Base-by-base conservation (phyloP, 495 filamentous ascomycete species). In the Aspergillus kassunensis region DNA sequence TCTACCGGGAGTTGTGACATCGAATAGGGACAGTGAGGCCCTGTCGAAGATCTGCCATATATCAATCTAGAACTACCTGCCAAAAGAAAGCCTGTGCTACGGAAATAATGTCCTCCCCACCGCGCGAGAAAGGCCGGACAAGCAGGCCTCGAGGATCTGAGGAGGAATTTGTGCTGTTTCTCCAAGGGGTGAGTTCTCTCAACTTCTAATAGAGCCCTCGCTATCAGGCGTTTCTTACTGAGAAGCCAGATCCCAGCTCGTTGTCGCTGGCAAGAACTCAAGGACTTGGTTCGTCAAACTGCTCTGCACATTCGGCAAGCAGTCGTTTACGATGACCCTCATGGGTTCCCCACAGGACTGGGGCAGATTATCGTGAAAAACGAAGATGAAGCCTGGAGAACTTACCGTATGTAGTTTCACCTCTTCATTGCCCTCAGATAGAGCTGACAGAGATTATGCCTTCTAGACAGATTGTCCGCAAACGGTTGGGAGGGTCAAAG, bases 321-420 rank as follows among this genome's bases (percentile, higher is more conserved):
- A 5, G 71, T 76, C 2, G 73, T 76, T 27, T 76, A 76, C 39
- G 73, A 76, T 57, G 73, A 76, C 41, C 66, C 56, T 24, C 67
- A 76, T 51, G 73, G 73, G 3, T 70, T 71, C 42, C 71, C 73
- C 13, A 76, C 73, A 0, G 73, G 73, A 16, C 51, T 76, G 3
- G 73, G 73, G 1, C 73, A 76, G 49, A 76, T 76, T 39, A 76
- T 76, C 20, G 63, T 76, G 25, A 76, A 76, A 18, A 73, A 75
- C 35, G 73, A 76, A 45, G 73, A 75, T 21, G 73, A 76, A 47
- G 73, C 73, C 23, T 76, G 71, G 71, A 57, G 71, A 24, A 76
- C 73, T 16, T 76, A 74, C 51, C 69, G 73, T 76, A 47, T 10
- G 70, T 69, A 18, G 6, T 23, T 23, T 13, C 16, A 21, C 13